Evolutionary conservation across 208 protist species (phyloP).

Genomic region (Herpetomonas samuelpessoai): DNA sequence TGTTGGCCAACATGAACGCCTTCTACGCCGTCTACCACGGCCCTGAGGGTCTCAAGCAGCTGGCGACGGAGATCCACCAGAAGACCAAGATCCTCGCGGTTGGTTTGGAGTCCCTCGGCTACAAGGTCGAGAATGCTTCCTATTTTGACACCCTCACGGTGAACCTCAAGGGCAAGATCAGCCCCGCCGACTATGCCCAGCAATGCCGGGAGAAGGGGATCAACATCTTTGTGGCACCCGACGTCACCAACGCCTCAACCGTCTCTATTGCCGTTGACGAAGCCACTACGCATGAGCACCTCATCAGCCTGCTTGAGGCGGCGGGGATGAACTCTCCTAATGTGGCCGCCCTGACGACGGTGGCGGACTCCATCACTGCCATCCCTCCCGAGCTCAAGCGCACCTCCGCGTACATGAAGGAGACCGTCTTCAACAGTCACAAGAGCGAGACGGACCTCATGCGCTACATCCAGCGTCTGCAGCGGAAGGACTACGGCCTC

Average conservation of each 20-base stretch:
- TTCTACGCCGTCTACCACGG: slow-evolving; percentile 98
- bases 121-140: slow-evolving; percentile 38
- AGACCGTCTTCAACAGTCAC: slow-evolving; percentile 95
- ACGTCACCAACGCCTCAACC: slow-evolving; percentile 12
- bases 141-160: slow-evolving; percentile 94
- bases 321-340: slow-evolving; percentile 63
- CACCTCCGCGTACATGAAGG: slow-evolving; percentile 83
- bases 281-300: slow-evolving; percentile 79
- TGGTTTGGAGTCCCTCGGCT: slow-evolving; percentile 83
- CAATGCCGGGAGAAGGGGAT: slow-evolving; percentile 76
- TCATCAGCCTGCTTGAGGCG: slow-evolving; percentile 72
- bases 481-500: slow-evolving; percentile 94
- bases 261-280: slow-evolving; percentile 95
- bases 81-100: slow-evolving; percentile 76
- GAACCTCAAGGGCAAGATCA: slow-evolving; percentile 29
- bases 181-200: slow-evolving; percentile 51
- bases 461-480: slow-evolving; percentile 95
- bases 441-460: slow-evolving; percentile 96
- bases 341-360: slow-evolving; percentile 31
- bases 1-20: slow-evolving; percentile 96
- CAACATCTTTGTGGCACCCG: slow-evolving; percentile 87
- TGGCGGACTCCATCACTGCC: slow-evolving; percentile 34
- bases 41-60: slow-evolving; percentile 91
- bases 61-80: slow-evolving; percentile 89
- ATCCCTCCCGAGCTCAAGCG: slow-evolving; percentile 60